Conservation (phyloP, 2,329 filamentous ascomycete species). For the Ophiostoma sp. region DNA sequence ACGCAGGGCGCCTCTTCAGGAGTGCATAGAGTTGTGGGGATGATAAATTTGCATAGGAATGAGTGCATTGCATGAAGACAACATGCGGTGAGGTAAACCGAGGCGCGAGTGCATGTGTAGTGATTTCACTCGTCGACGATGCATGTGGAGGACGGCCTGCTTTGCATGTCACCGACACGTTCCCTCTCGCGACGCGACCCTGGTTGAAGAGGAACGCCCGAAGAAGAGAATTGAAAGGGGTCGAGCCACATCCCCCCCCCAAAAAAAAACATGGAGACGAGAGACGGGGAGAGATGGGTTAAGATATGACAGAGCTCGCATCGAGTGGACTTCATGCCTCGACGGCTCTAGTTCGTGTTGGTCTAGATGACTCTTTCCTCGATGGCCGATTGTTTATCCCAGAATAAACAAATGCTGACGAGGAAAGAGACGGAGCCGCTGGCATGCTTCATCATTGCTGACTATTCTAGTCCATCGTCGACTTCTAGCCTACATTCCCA, state of each 20-base stretch:
- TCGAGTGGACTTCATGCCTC: not conserved
- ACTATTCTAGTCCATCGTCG: not conserved
- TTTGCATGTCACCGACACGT: conserved; percentile 4
- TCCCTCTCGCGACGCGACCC: not conserved
- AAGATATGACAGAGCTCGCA: too few relatives aligned
- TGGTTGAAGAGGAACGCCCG: not conserved
- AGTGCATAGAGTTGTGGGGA: conserved; percentile 8
- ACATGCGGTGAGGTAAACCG: not conserved
- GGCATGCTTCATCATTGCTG: not conserved
- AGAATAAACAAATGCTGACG: not conserved
- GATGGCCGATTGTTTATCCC: not conserved
- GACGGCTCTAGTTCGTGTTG: not conserved
- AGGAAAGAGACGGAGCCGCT: not conserved
- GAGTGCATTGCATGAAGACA: not conserved
- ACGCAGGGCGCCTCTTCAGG: conserved; percentile 4
- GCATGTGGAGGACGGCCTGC: not conserved
- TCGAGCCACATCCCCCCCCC: too few relatives aligned
- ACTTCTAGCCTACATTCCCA: not conserved
- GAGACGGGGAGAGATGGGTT: too few relatives aligned
- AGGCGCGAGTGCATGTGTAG: not conserved
- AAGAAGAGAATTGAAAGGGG: not conserved
- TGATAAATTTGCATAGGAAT: not conserved
- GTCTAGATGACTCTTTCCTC: not conserved
- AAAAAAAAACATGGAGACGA: too few relatives aligned
- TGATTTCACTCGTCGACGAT: too few relatives aligned